Evolutionary conservation across 129 eudicot genomes (phyloP).

Genomic region (Chrysanthemum makinoi): DNA sequence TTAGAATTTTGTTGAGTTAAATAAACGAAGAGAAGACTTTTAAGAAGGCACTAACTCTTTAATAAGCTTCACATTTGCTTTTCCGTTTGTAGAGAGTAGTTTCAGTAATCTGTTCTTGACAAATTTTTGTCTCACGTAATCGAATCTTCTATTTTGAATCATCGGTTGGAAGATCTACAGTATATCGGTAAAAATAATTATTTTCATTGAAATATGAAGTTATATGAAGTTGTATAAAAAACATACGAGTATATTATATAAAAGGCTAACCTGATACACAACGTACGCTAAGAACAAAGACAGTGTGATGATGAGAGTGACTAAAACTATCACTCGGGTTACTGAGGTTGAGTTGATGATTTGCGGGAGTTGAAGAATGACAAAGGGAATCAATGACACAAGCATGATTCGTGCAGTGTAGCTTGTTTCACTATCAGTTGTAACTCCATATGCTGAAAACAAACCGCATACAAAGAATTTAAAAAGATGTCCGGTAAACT

Average conservation of each 20-base stretch:
- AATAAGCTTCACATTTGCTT: slow-evolving; percentile 47
- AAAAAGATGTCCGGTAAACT: background rate
- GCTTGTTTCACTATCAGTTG: slow-evolving; percentile 47
- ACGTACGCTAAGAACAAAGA: slow-evolving; percentile 33
- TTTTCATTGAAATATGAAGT: background rate
- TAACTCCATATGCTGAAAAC: slow-evolving; percentile 35
- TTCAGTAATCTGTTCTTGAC: slow-evolving; percentile 50
- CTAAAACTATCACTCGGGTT: slow-evolving; percentile 33
- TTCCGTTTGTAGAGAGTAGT: slow-evolving; percentile 51
- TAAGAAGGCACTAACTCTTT: slow-evolving; percentile 35
- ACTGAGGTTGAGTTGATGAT: slow-evolving; percentile 32
- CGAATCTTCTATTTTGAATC: slow-evolving; percentile 58
- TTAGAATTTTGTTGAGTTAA: background rate
- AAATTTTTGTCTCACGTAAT: slow-evolving; percentile 46
- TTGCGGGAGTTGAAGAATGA: slow-evolving; percentile 44
- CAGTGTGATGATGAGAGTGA: slow-evolving; percentile 48
- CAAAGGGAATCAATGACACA: slow-evolving; percentile 41
- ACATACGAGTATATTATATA: background rate
- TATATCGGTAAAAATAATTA: background rate
- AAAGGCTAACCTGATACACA: slow-evolving; percentile 48
- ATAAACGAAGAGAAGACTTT: background rate
- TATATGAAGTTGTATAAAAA: background rate
- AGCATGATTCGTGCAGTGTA: slow-evolving; percentile 51
- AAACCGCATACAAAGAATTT: background rate
- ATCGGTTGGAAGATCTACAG: slow-evolving; percentile 67